phyloP scores from a whole-genome alignment of 768 basidiomycete species.

The Xerocomellus amylosporus region DNA sequence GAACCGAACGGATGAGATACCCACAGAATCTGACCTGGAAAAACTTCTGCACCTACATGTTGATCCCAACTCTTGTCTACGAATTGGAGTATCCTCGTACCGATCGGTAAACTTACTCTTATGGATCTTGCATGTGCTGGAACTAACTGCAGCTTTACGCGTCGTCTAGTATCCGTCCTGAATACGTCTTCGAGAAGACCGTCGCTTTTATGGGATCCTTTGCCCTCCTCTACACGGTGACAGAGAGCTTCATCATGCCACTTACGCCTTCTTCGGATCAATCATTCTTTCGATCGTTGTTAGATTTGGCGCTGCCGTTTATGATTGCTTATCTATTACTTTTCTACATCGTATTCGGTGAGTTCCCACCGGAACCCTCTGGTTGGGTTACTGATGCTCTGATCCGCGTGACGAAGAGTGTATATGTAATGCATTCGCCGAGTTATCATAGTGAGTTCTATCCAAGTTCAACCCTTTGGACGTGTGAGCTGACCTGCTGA shows the following conservation, averaged over 20 bases:
- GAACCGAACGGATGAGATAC: conserved; percentile 67
- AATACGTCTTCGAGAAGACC: conserved; percentile 54
- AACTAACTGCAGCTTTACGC: neutral
- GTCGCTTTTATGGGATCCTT: conserved; percentile 96
- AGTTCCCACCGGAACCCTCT: neutral
- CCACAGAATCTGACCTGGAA: conserved; percentile 80
- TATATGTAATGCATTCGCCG: conserved; percentile 95
- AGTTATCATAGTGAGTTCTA: conserved; percentile 74
- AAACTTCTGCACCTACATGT: conserved; percentile 82
- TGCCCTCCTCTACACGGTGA: conserved; percentile 87
- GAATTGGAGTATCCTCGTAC: conserved; percentile 96
- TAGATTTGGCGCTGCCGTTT: conserved; percentile 90
- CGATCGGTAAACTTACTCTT: conserved; percentile 50
- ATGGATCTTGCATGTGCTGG: neutral
- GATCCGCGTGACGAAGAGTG: conserved; percentile 56
- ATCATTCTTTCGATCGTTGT: conserved; percentile 69
- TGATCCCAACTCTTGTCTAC: conserved; percentile 92
- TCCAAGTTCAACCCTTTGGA: neutral
- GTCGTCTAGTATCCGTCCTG: conserved; percentile 41
- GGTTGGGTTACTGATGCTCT: conserved; percentile 1
- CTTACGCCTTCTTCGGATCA: conserved; percentile 65
- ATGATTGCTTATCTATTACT: conserved; percentile 88
- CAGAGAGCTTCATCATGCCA: conserved; percentile 92
- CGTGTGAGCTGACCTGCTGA: conserved; percentile 1
- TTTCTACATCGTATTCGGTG: conserved; percentile 85